These are phyloP conservation scores for Calonectria henricotiae DNA, from an alignment of 2,329 filamentous ascomycete genomes.

Conservation along the genomic window DNA sequence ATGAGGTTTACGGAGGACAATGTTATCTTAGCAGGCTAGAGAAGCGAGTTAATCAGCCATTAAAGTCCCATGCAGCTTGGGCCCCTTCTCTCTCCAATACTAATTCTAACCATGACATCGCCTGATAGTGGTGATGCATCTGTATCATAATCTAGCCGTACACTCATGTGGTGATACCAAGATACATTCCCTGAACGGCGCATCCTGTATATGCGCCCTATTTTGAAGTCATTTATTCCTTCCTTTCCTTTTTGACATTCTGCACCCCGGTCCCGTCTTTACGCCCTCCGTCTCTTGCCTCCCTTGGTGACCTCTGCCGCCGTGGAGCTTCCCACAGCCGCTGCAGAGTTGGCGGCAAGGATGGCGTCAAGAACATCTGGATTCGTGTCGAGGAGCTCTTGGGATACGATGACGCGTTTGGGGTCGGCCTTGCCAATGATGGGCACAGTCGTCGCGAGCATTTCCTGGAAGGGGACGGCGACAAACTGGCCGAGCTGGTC, in stretches of 20 bases:
- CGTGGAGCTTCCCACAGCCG: slow-evolving; percentile 52
- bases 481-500: slow-evolving; percentile 82
- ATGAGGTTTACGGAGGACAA: too few species aligned
- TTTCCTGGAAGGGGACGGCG: slow-evolving; percentile 82
- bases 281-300: slow-evolving; percentile 66
- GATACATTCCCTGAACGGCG: slow-evolving; percentile 45
- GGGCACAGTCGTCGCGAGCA: slow-evolving; percentile 79
- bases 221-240: slow-evolving; percentile 24
- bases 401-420: slow-evolving; percentile 65
- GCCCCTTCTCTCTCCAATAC: background rate
- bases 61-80: background rate
- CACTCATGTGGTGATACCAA: slow-evolving; percentile 30
- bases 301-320: slow-evolving; percentile 59
- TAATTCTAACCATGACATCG: background rate
- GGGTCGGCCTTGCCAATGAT: slow-evolving; percentile 78
- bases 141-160: slow-evolving; percentile 19
- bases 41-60: background rate
- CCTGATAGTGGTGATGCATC: slow-evolving; percentile 16
- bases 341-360: slow-evolving; percentile 57
- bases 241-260: slow-evolving; percentile 1
- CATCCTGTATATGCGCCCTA: slow-evolving; percentile 33
- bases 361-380: slow-evolving; percentile 68
- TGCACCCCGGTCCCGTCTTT: slow-evolving; percentile 20
- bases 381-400: slow-evolving; percentile 60
- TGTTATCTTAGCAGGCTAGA: background rate